Percentiles rank a stretch among this genome's conserved stretches.
phyloP scores from a whole-genome alignment of 371 early-diverging fungal species.

The Mortierella sp. region DNA sequence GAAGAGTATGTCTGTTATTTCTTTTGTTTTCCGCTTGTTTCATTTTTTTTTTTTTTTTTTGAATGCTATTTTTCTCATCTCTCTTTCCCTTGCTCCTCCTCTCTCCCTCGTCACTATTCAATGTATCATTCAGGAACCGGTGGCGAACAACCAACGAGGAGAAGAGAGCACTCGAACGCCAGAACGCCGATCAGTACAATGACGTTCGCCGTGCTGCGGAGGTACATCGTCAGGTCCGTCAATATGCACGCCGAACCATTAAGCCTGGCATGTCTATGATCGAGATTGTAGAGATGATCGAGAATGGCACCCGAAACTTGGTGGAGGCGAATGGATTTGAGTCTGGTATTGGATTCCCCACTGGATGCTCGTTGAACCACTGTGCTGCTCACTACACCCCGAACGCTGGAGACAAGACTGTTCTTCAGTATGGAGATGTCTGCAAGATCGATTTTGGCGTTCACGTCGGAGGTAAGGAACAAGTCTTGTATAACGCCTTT shows the following conservation, averaged over 20 bases:
- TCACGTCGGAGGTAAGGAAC: constrained; percentile 88
- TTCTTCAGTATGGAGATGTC: constrained; percentile 94
- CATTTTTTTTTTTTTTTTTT: not conserved
- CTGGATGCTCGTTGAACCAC: constrained; percentile 97
- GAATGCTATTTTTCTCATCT: constrained; percentile 1
- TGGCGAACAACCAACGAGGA: constrained; percentile 86
- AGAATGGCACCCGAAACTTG: constrained; percentile 93
- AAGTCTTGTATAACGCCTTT: not conserved
- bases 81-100: not conserved
- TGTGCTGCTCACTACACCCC: constrained; percentile 99
- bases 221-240: constrained; percentile 92
- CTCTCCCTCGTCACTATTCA: not conserved
- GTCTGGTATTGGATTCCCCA: constrained; percentile 98
- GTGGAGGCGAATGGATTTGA: constrained; percentile 93
- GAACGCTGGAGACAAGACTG: constrained; percentile 96
- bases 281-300: constrained; percentile 94
- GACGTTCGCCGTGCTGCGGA: constrained; percentile 93
- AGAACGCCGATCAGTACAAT: constrained; percentile 72
- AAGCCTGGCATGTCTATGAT: constrained; percentile 98
- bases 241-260: constrained; percentile 83
- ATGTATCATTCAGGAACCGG: constrained; percentile 61
- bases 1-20: constrained; percentile 84
- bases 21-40: too few relatives aligned
- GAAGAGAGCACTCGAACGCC: constrained; percentile 75
- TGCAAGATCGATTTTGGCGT: constrained; percentile 99